These are phyloP conservation scores for Leptosphaerulina australis DNA, from an alignment of 2,329 filamentous ascomycete genomes.

Conservation along the genomic window DNA sequence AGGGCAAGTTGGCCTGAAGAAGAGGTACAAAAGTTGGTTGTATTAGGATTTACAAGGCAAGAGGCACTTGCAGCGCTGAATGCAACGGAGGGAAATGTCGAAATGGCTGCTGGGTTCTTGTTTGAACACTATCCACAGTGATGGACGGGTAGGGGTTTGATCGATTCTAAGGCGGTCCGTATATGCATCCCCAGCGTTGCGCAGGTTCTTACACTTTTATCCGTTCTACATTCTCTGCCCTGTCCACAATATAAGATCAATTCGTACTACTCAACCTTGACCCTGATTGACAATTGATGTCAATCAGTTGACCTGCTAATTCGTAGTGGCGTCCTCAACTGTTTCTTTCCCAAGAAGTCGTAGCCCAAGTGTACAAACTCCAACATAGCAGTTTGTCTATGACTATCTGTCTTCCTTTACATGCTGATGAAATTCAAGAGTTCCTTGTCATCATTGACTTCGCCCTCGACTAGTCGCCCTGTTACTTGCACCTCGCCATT, in stretches of 20 bases:
- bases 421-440: neutral
- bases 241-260: too few relatives aligned
- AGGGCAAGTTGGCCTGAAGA: slow-evolving; percentile 49
- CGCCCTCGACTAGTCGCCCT: slow-evolving; percentile 12
- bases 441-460: slow-evolving; percentile 7
- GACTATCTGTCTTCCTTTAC: neutral
- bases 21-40: slow-evolving; percentile 51
- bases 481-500: slow-evolving; percentile 1
- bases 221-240: too few relatives aligned
- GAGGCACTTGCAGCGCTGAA: slow-evolving; percentile 57
- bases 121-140: slow-evolving; percentile 48
- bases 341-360: too few relatives aligned
- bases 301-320: too few relatives aligned
- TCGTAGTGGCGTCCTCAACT: too few relatives aligned
- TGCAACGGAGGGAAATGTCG: slow-evolving; percentile 56
- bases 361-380: too few relatives aligned
- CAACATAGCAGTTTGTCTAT: too few relatives aligned
- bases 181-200: neutral
- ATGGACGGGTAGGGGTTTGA: neutral
- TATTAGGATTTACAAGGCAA: slow-evolving; percentile 54
- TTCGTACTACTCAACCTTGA: too few relatives aligned
- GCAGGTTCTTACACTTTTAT: neutral
- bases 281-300: too few relatives aligned
- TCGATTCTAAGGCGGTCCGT: neutral
- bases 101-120: slow-evolving; percentile 56